Percentiles rank a stretch among this genome's conserved stretches.
phyloP scores from a whole-genome alignment of 441 rosid species.

The Syzygium syzygioides region DNA sequence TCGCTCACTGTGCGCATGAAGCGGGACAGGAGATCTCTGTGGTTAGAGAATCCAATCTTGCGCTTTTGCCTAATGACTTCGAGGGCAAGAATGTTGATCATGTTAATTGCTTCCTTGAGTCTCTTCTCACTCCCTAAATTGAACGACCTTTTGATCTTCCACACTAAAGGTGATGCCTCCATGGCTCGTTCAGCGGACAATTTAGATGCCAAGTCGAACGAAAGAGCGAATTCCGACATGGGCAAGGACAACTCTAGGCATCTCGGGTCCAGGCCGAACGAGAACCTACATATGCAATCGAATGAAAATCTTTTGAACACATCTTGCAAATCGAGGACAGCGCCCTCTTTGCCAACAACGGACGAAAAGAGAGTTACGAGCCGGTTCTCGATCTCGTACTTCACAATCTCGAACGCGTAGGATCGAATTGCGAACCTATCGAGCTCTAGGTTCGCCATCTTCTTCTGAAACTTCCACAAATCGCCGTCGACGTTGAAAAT shows the following conservation, averaged over 20 bases:
- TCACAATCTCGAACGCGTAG: conserved; percentile 45
- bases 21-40: conserved; percentile 1
- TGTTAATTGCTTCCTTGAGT: conserved; percentile 9
- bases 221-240: neutral
- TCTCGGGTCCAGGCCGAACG: conserved; percentile 28
- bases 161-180: conserved; percentile 27
- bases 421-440: conserved; percentile 29
- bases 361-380: conserved; percentile 32
- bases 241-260: conserved; percentile 17
- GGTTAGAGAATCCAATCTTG: neutral
- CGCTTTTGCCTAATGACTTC: neutral
- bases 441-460: conserved; percentile 46
- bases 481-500: conserved; percentile 63
- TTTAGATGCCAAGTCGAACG: neutral
- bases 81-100: neutral
- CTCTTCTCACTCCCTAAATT: conserved; percentile 45
- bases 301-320: conserved; percentile 8
- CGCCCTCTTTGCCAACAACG: neutral
- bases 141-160: conserved; percentile 44
- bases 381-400: conserved; percentile 30
- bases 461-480: conserved; percentile 55
- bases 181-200: neutral
- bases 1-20: neutral
- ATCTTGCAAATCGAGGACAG: conserved; percentile 44
- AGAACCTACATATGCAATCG: conserved; percentile 3